Conservation (phyloP, 1,139 yeast species). For the Eremothecium coryli region DNA sequence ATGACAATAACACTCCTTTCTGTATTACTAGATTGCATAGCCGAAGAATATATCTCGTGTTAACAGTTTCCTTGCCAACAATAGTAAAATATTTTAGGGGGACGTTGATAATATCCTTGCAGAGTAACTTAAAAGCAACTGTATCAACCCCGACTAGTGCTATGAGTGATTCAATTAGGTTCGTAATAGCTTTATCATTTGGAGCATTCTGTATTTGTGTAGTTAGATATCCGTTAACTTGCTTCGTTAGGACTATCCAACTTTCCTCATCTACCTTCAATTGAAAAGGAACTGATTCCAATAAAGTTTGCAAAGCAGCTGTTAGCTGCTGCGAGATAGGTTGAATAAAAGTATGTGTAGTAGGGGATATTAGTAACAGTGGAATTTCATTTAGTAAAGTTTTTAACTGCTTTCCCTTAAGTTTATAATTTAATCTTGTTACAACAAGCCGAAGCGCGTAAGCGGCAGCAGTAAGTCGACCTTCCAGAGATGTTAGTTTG, state of each 20-base stretch:
- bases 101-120: conserved; percentile 10
- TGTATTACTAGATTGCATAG: conserved; percentile 18
- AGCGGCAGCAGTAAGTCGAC: conserved; percentile 38
- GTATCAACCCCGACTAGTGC: conserved; percentile 19
- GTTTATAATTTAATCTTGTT: conserved; percentile 19
- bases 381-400: conserved; percentile 11
- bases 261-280: conserved; percentile 20
- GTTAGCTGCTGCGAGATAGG: conserved; percentile 22
- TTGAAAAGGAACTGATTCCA: conserved; percentile 18
- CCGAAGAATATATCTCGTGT: conserved; percentile 17
- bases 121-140: conserved; percentile 14
- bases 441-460: conserved; percentile 28
- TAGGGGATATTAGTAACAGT: conserved; percentile 17
- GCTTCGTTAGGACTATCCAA: conserved; percentile 20
- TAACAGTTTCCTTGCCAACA: conserved; percentile 19
- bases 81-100: conserved; percentile 12
- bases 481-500: conserved; percentile 31
- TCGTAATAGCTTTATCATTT: conserved; percentile 18
- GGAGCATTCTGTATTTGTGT: conserved; percentile 11
- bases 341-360: conserved; percentile 12
- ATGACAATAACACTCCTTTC: conserved; percentile 16
- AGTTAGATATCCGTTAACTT: conserved; percentile 10
- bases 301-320: conserved; percentile 16
- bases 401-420: conserved; percentile 21
- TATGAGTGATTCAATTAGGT: conserved; percentile 16